Evolutionary conservation across 2,329 filamentous ascomycete genomes (phyloP).

Genomic region (Aureobasidium sp.): DNA sequence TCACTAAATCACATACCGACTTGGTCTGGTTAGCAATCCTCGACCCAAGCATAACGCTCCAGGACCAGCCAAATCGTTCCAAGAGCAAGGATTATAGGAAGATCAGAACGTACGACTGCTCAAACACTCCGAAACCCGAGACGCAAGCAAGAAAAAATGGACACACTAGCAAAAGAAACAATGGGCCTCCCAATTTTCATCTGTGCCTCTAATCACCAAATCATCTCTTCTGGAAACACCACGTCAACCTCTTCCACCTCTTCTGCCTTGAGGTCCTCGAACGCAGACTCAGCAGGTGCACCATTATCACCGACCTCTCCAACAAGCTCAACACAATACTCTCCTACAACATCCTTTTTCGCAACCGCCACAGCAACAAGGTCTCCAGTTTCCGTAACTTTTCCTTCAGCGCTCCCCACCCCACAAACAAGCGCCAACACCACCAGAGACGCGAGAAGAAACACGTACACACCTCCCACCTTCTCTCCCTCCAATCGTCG

Average conservation of each 20-base stretch:
- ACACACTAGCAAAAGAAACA: not conserved
- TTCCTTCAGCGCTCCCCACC: not conserved
- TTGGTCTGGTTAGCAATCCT: too few relatives aligned
- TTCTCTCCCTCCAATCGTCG: not conserved
- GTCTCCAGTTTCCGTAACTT: not conserved
- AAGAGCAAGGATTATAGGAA: too few relatives aligned
- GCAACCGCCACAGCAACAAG: not conserved
- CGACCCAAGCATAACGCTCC: too few relatives aligned
- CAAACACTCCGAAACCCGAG: too few relatives aligned
- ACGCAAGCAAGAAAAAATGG: not conserved
- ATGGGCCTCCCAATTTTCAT: slow-evolving; percentile 8
- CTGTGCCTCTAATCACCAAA: not conserved
- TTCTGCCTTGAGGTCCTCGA: too few relatives aligned
- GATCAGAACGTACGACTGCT: too few relatives aligned
- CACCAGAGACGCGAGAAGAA: not conserved
- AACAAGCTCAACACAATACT: not conserved
- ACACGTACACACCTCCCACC: not conserved
- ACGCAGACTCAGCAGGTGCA: too few relatives aligned
- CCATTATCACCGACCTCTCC: not conserved
- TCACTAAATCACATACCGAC: too few relatives aligned
- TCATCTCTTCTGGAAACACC: not conserved
- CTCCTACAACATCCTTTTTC: not conserved
- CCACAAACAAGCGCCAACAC: too few relatives aligned
- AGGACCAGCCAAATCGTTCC: too few relatives aligned
- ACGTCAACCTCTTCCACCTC: not conserved